phyloP scores from a whole-genome alignment of 2,329 filamentous ascomycete genomes.

The Ceratocystis variospora region DNA sequence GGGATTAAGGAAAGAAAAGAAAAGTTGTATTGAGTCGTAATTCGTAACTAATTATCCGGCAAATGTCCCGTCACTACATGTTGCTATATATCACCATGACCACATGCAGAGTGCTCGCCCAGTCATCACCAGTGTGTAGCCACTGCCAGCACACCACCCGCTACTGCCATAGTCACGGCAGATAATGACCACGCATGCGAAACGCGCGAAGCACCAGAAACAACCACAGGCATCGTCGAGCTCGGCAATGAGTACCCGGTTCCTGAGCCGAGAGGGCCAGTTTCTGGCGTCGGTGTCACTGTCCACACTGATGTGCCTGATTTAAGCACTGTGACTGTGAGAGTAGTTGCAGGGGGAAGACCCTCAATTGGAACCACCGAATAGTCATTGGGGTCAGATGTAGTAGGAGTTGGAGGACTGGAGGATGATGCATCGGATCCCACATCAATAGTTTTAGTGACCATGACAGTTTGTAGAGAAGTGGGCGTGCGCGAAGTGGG shows the following conservation, averaged over 20 bases:
- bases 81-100: neutral
- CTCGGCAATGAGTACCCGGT: conserved; percentile 11
- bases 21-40: neutral
- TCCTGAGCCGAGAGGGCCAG: conserved; percentile 2
- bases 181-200: neutral
- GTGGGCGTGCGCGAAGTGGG: conserved; percentile 8
- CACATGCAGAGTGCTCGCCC: neutral
- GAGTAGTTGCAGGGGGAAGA: conserved; percentile 10
- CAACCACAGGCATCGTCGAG: conserved; percentile 10
- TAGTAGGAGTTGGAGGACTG: neutral
- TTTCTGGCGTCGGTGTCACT: conserved; percentile 12
- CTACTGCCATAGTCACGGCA: conserved; percentile 12
- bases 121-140: conserved; percentile 4
- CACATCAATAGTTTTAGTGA: conserved; percentile 13
- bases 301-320: conserved; percentile 17
- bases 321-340: conserved; percentile 15
- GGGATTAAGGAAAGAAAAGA: neutral
- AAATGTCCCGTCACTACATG: neutral
- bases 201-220: conserved; percentile 19
- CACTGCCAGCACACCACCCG: conserved; percentile 3
- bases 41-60: neutral
- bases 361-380: conserved; percentile 18
- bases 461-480: conserved; percentile 14
- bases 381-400: neutral
- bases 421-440: conserved; percentile 5